Base-by-base conservation (phyloP, 78 protist species). In the Dictyostelium brefeldianum region DNA sequence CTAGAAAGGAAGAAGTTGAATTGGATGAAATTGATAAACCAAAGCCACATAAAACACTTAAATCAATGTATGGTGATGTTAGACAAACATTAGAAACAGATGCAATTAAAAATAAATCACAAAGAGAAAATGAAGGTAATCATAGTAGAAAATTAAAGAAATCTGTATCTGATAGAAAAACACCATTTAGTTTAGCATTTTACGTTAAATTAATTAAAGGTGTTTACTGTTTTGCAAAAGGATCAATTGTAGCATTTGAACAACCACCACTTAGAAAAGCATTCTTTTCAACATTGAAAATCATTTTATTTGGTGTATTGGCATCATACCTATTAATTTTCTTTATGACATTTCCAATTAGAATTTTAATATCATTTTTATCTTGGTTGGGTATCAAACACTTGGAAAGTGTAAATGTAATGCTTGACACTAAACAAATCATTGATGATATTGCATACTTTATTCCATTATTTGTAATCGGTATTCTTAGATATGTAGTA, bases 151-250 rank as follows among this genome's bases (percentile, higher is more conserved):
- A 46, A 71, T 41, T 46, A 64, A 53, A 56, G 36, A 83, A 74
- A 27, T 29, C 41, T 25, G 92, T 85, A 20, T 18, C 92, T 7
- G 54, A 62, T 8, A 74, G 92, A 74, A 85, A 64, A 20, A 85
- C 92, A 48, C 43, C 71, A 12, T 50, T 74, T 46, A 36, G 47
- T 14, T 59, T 59, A 48, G 92, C 20, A 9, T 85, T 85, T 31
- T 85, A 77, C 29, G 64, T 85, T 27, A 85, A 85, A n/a, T 77
- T 85, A 8, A 3, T 50, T 4, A 85, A 85, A 50, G 92, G 92
- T 77, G 22, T 64, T 11, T 11, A 43, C 47, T 75, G 69, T 31
- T 85, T 77, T 41, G 0, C 65, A 10, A 9, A 54, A 20, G 92
- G 92, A 50, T 9, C 29, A 7, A 17, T 20, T n/a, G 51, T 27